Percentiles rank a stretch among this genome's conserved stretches.
phyloP scores from a whole-genome alignment of 2,329 filamentous ascomycete species.

The Calonectria pauciramosa region DNA sequence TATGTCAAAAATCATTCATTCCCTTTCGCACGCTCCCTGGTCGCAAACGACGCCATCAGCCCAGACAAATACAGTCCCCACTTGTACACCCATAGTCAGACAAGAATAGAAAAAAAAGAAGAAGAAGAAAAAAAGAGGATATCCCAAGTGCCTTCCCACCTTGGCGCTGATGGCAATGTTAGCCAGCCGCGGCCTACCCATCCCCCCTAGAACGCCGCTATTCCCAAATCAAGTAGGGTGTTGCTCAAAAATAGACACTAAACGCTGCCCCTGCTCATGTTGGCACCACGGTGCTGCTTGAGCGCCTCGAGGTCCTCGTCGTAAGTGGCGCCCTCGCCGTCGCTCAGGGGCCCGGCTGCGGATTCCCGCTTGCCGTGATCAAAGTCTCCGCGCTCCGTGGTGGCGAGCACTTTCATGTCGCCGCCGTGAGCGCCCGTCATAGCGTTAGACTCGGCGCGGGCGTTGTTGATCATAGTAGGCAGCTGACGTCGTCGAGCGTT shows the following conservation, averaged over 20 bases:
- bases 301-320: slow-evolving; percentile 58
- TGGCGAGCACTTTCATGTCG: slow-evolving; percentile 55
- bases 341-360: slow-evolving; percentile 58
- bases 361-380: slow-evolving; percentile 53
- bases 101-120: slow-evolving; percentile 12
- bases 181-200: slow-evolving; percentile 34
- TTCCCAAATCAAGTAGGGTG: slow-evolving; percentile 35
- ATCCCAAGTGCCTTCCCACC: neutral
- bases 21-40: slow-evolving; percentile 2
- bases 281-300: slow-evolving; percentile 48
- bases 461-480: slow-evolving; percentile 71
- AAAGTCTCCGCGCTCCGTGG: slow-evolving; percentile 56
- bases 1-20: slow-evolving; percentile 18
- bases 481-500: slow-evolving; percentile 79
- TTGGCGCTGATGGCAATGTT: slow-evolving; percentile 31
- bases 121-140: slow-evolving; percentile 1
- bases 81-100: slow-evolving; percentile 23
- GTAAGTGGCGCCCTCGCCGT: slow-evolving; percentile 60
- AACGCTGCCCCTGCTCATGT: slow-evolving; percentile 63
- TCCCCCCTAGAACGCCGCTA: slow-evolving; percentile 32
- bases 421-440: slow-evolving; percentile 53
- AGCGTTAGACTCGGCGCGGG: slow-evolving; percentile 64
- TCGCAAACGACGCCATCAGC: slow-evolving; percentile 4
- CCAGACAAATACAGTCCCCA: slow-evolving; percentile 18
- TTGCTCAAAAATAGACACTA: slow-evolving; percentile 42